Evolutionary conservation across 192 early-diverging fungal genomes (phyloP).

Genomic region (Coemansia pectinata): DNA sequence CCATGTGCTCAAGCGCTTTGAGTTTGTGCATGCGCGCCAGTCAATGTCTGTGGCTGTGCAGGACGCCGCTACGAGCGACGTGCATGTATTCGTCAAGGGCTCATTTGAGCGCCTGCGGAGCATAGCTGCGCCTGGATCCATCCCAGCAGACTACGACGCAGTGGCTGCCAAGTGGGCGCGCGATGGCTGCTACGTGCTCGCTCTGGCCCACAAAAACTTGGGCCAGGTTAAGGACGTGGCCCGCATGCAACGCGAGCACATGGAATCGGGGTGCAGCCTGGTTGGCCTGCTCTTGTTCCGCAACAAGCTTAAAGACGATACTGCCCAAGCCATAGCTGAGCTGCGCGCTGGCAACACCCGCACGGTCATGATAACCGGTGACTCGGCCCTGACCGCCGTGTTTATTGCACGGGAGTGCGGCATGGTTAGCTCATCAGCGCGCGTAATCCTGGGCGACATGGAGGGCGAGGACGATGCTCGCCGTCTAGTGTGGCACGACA

Average conservation of each 20-base stretch:
- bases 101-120: constrained; percentile 51
- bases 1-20: constrained; percentile 64
- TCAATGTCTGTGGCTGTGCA: constrained; percentile 69
- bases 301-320: constrained; percentile 73
- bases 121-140: constrained; percentile 59
- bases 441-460: constrained; percentile 53
- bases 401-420: constrained; percentile 63
- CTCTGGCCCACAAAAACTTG: constrained; percentile 58
- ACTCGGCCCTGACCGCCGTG: constrained; percentile 73
- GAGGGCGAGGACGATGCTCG: constrained; percentile 41
- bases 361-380: constrained; percentile 83
- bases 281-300: constrained; percentile 73
- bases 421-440: constrained; percentile 24
- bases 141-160: constrained; percentile 56
- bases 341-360: constrained; percentile 59
- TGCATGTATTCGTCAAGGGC: constrained; percentile 69
- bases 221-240: constrained; percentile 47
- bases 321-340: constrained; percentile 62
- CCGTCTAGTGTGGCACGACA: constrained; percentile 60
- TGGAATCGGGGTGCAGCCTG: constrained; percentile 62
- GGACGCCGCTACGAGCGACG: constrained; percentile 46
- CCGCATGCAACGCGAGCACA: constrained; percentile 57
- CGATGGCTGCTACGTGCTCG: constrained; percentile 76
- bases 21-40: constrained; percentile 67
- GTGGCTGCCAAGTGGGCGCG: constrained; percentile 56